Conservation (phyloP, 352 stramenopile species). For the Pythium plurisporium region DNA sequence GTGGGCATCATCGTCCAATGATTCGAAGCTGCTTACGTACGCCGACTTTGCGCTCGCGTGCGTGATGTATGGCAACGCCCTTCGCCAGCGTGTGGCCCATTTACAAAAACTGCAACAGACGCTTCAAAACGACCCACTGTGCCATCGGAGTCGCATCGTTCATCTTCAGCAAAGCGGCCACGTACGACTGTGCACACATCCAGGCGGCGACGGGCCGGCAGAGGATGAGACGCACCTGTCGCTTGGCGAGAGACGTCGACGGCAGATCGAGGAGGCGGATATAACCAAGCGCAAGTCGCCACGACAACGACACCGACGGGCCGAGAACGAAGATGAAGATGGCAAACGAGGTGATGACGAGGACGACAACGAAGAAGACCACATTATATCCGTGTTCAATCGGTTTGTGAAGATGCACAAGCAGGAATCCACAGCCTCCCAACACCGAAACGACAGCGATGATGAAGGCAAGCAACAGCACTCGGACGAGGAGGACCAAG, state of each 20-base stretch:
- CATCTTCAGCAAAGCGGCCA: constrained; percentile 69
- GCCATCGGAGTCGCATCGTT: constrained; percentile 58
- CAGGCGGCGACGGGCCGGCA: background rate
- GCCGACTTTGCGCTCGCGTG: constrained; percentile 60
- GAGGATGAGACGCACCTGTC: background rate
- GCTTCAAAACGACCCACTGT: constrained; percentile 41
- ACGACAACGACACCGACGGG: background rate
- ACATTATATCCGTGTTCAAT: constrained; percentile 13
- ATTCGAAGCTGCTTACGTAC: constrained; percentile 28
- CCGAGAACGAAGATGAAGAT: constrained; percentile 2
- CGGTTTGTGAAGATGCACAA: constrained; percentile 14
- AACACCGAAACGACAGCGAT: constrained; percentile 1
- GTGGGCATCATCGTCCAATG: background rate
- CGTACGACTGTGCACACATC: constrained; percentile 49
- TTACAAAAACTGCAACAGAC: constrained; percentile 9
- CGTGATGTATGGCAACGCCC: constrained; percentile 40
- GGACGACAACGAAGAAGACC: constrained; percentile 14
- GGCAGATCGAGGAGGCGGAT: background rate
- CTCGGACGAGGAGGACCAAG: constrained; percentile 26
- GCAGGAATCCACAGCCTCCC: background rate
- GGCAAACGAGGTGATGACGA: background rate
- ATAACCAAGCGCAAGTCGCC: background rate
- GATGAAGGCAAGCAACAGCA: constrained; percentile 29
- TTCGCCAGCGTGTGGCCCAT: constrained; percentile 26
- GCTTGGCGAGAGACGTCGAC: background rate